Base-by-base conservation (phyloP, 139 green algal species). In the Coccomyxa sp. region DNA sequence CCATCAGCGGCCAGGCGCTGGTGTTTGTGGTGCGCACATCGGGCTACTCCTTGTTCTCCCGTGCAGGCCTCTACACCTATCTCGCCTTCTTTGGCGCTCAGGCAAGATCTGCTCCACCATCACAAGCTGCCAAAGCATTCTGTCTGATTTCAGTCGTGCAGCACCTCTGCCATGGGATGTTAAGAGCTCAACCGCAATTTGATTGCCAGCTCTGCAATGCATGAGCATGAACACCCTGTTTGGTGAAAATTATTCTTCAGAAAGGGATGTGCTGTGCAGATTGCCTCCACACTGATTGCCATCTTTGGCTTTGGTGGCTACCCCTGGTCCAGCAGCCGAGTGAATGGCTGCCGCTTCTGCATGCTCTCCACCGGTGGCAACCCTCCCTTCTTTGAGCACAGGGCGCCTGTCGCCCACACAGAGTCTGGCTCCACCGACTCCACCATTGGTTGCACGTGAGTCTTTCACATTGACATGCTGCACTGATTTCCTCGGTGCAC, bases 1-100 rank as follows among this genome's bases (percentile, higher is more conserved):
- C 91, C 30, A 82, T 95, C 28, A 91, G 85, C 51, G 93, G 93
- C 28, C 93, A 96, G 89, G 92, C 91, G 9, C 82, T 97, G 10
- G 93, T 97, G 76, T 95, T 97, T 85, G 93, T 97, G 15, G 92
- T 95, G 32, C 91, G 93, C 67, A 93, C 88, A 59, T 76, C 87
- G 32, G 77, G 74, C 17, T 92, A 87, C 80, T 96, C 92, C 0
- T 81, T 95, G 32, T 58, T 87, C 10, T 77, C 86, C 9, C 79
- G 81, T 13, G 92, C 93, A 25, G 93, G 93, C 57, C 67, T 32
- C 10, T 81, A 88, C 71, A 96, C 93, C 38, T 95, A 96, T 89
- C 79, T 95, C 0, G 93, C 93, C 80, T 96, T 96, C 85, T 82
- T 93, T 63, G 60, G 86, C 0, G 93, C 93, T 11, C 92, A 95